Conservation (phyloP, 441 rosid species). For the Erodium texanum region DNA sequence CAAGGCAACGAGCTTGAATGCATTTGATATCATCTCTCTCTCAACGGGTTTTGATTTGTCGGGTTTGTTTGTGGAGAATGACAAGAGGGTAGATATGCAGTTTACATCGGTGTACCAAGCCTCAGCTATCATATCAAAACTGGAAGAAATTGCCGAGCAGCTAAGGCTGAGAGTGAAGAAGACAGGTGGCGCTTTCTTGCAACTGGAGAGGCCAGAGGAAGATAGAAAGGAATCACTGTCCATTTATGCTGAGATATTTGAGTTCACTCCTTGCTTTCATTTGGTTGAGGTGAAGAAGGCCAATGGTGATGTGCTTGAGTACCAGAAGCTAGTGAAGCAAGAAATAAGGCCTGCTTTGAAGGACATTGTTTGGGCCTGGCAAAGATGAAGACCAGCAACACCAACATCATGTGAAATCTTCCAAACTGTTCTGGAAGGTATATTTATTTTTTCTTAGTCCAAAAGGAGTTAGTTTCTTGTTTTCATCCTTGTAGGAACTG, state of each 20-base stretch:
- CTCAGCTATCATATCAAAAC: slow-evolving; percentile 42
- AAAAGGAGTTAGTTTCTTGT: not conserved
- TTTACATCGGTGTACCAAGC: slow-evolving; percentile 58
- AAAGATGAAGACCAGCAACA: slow-evolving; percentile 37
- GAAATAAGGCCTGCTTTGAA: slow-evolving; percentile 59
- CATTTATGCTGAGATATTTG: slow-evolving; percentile 67
- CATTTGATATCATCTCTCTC: slow-evolving; percentile 71
- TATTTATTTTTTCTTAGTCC: not conserved
- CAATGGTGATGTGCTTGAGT: slow-evolving; percentile 70
- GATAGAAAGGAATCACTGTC: slow-evolving; percentile 56
- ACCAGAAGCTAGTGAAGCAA: slow-evolving; percentile 52
- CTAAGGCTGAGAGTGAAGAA: slow-evolving; percentile 56
- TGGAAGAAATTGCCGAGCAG: slow-evolving; percentile 50
- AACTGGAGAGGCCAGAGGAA: slow-evolving; percentile 42
- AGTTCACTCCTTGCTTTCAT: slow-evolving; percentile 62
- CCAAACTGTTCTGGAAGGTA: not conserved
- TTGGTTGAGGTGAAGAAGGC: slow-evolving; percentile 71
- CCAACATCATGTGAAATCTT: not conserved
- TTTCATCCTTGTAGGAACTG: not conserved
- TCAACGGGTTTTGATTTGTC: slow-evolving; percentile 74
- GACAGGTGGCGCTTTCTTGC: slow-evolving; percentile 53
- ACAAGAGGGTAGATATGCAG: slow-evolving; percentile 50
- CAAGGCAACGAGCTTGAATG: slow-evolving; percentile 63
- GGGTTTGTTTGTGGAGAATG: slow-evolving; percentile 58
- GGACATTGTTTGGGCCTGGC: slow-evolving; percentile 87